Evolutionary conservation across 192 early-diverging fungal genomes (phyloP).

Genomic region (Coemansia sp.): DNA sequence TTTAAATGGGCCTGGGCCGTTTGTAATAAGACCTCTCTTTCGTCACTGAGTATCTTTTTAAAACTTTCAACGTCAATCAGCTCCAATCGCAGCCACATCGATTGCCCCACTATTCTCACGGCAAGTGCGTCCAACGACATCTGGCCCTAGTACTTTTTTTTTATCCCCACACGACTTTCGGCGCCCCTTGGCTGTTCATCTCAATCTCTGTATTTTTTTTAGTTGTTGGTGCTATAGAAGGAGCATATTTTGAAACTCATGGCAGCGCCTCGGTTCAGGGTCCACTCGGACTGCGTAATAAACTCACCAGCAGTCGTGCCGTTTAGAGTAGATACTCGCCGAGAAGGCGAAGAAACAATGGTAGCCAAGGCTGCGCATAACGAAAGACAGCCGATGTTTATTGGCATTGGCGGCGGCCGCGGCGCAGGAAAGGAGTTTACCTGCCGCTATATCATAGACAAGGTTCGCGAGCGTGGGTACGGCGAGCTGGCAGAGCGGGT

Average conservation of each 20-base stretch:
- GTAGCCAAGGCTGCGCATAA: neutral
- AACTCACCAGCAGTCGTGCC: constrained; percentile 47
- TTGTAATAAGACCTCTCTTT: neutral
- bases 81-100: neutral
- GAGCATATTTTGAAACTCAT: constrained; percentile 3
- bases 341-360: neutral
- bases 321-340: constrained; percentile 14
- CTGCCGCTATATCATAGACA: constrained; percentile 48
- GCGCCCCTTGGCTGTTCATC: neutral
- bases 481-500: constrained; percentile 58
- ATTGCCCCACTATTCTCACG: constrained; percentile 11
- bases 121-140: neutral
- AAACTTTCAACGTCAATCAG: neutral
- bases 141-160: neutral
- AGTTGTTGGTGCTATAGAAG: neutral
- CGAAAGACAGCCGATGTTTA: constrained; percentile 43
- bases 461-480: constrained; percentile 50
- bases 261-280: constrained; percentile 14
- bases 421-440: constrained; percentile 55
- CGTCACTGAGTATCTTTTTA: neutral
- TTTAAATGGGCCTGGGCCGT: constrained; percentile 1
- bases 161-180: neutral
- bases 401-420: constrained; percentile 58
- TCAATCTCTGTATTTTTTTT: neutral
- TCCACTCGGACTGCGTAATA: constrained; percentile 47